Evolutionary conservation across 352 stramenopile genomes (phyloP), one percentile per base, ranked within the genome.

Genomic region (Globisporangium spiculum): DNA sequence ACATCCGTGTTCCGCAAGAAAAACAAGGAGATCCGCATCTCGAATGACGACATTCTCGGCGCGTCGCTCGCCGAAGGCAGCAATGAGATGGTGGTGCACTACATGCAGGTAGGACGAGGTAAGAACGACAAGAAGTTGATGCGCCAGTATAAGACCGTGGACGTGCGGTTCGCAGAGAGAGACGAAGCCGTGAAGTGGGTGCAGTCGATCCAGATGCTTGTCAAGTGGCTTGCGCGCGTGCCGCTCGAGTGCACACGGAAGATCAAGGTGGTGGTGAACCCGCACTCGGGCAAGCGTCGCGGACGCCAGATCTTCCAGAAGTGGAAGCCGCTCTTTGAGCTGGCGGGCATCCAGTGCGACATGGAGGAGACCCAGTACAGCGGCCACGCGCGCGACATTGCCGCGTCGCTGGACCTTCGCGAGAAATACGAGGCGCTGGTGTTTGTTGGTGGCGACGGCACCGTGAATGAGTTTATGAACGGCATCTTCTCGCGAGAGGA

Each of bases 391-490:
- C 80, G 83, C 60, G 84, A 93, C 50, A 91, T 93, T 32, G 86
- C 78, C n/a, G 75, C 77, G 26, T 68, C 74, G 12, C 78, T 92
- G 26, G 75, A 90, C 60, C 60, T 90, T 46, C 71, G 63, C 8
- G 72, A 73, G 55, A 88, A 89, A 69, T 92, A 92, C 68, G 86
- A 93, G 65, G 83, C 84, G 12, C 78, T 93, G 34, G 84, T 93
- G 36, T 91, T 92, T 54, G 84, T 93, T 7, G 86, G 86, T 20
- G 86, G 86, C 22, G 86, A 93, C 65, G 84, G 86, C 38, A 93
- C 86, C 0, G 83, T 90, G n/a, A 92, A 92, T 61, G 86, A 93
- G 71, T 93, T 93, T 63, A 90, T 93, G 80, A 93, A 93, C 70
- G 86, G 86, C 41, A 78, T 92, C 34, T 89, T 93, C 63, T 76